These are phyloP conservation scores for Carpinus viminea DNA, from an alignment of 306 rosid genomes.

Conservation along the genomic window DNA sequence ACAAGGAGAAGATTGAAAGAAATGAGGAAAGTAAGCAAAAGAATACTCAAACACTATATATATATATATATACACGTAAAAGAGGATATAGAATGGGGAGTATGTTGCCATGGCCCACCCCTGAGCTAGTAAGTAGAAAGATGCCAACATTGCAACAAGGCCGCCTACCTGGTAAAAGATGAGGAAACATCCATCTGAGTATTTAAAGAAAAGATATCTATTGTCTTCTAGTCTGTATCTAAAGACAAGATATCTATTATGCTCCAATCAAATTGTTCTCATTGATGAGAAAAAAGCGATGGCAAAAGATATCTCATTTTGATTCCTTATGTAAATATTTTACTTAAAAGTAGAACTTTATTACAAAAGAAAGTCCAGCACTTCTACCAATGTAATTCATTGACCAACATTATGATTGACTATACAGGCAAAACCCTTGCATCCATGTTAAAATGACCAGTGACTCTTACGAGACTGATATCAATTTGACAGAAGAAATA, in stretches of 20 bases:
- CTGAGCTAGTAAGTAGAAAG: slow-evolving; percentile 84
- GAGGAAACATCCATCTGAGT: slow-evolving; percentile 32
- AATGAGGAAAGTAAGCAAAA: slow-evolving; percentile 11
- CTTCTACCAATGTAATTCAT: not conserved
- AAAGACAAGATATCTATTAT: not conserved
- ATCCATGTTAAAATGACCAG: not conserved
- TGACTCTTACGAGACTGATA: not conserved
- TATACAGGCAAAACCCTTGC: not conserved
- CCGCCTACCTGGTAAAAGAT: slow-evolving; percentile 79
- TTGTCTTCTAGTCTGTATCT: slow-evolving; percentile 18
- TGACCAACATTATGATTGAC: not conserved
- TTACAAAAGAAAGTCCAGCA: slow-evolving; percentile 4
- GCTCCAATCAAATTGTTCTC: not conserved
- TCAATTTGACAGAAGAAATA: not conserved
- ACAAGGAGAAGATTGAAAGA: not conserved
- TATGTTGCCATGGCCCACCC: slow-evolving; percentile 90
- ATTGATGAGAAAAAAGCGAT: not conserved
- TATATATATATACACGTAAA: not conserved
- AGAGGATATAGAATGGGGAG: slow-evolving; percentile 94
- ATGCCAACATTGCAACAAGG: slow-evolving; percentile 86
- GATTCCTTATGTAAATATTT: not conserved
- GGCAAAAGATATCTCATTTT: not conserved
- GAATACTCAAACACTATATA: not conserved
- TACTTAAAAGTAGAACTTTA: not conserved
- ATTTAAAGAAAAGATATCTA: slow-evolving; percentile 23